Evolutionary conservation across 192 early-diverging fungal genomes (phyloP).

Genomic region (Funneliformis mosseae): DNA sequence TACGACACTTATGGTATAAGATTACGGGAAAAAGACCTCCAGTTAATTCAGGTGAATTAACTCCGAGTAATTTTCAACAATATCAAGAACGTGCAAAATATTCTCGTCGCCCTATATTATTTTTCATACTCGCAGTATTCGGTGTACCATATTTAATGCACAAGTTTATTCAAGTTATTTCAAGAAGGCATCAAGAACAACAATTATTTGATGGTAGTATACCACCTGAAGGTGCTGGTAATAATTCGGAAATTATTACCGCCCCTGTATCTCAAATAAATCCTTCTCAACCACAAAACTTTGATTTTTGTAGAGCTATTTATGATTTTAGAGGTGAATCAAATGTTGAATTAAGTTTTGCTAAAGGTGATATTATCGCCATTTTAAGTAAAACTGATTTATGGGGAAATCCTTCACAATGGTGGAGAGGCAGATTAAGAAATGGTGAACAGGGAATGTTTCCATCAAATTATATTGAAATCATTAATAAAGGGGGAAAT

Average conservation of each 20-base stretch:
- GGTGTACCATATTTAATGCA: constrained; percentile 93
- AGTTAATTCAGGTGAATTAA: constrained; percentile 74
- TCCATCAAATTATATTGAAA: constrained; percentile 89
- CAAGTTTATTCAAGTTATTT: constrained; percentile 79
- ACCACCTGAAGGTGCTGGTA: constrained; percentile 41
- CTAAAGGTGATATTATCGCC: constrained; percentile 87
- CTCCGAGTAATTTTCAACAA: constrained; percentile 70
- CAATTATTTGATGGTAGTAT: constrained; percentile 36
- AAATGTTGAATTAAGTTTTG: constrained; percentile 81
- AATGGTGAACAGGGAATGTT: constrained; percentile 86
- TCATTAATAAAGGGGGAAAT: constrained; percentile 71
- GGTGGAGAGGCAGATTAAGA: constrained; percentile 91
- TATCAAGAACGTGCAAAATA: constrained; percentile 63
- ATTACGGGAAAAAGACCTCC: constrained; percentile 66
- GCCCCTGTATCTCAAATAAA: constrained; percentile 20
- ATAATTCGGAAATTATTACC: constrained; percentile 12
- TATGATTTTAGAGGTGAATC: constrained; percentile 82
- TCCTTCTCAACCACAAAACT: constrained; percentile 46
- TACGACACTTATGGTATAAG: constrained; percentile 66
- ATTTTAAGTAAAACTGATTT: constrained; percentile 82
- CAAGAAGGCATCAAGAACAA: constrained; percentile 43
- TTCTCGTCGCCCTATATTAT: constrained; percentile 69
- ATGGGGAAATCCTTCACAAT: constrained; percentile 73
- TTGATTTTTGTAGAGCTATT: constrained; percentile 89
- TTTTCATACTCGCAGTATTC: constrained; percentile 85